These are phyloP conservation scores for Ceratonia siliqua DNA, from an alignment of 306 rosid genomes.

Conservation along the genomic window DNA sequence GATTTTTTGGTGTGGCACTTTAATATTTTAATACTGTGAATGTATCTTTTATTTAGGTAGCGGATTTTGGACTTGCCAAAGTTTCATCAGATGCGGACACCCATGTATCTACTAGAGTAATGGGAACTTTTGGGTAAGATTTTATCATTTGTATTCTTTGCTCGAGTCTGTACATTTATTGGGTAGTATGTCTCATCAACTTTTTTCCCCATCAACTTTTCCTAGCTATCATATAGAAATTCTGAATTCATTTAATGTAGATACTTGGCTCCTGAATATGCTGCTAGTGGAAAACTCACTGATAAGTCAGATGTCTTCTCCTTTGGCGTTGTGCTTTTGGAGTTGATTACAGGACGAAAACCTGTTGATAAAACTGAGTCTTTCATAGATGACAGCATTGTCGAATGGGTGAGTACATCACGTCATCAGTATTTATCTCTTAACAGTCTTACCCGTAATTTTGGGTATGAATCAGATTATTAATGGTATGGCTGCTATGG, in stretches of 20 bases:
- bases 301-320: slow-evolving; percentile 68
- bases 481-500: background rate
- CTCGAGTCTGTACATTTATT: background rate
- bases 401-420: slow-evolving; percentile 56
- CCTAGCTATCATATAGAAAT: background rate
- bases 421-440: background rate
- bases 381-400: slow-evolving; percentile 56
- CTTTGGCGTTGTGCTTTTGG: slow-evolving; percentile 70
- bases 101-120: slow-evolving; percentile 59
- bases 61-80: slow-evolving; percentile 71
- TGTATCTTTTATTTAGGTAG: slow-evolving; percentile 41
- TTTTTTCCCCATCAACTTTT: slow-evolving; percentile 2
- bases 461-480: background rate
- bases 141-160: background rate
- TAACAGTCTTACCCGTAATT: background rate
- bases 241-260: slow-evolving; percentile 39
- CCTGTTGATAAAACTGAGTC: slow-evolving; percentile 44
- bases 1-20: slow-evolving; percentile 1
- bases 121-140: slow-evolving; percentile 70
- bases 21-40: background rate
- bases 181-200: background rate
- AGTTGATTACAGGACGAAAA: slow-evolving; percentile 58
- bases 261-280: slow-evolving; percentile 73
- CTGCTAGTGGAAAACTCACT: slow-evolving; percentile 63
- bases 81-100: slow-evolving; percentile 52